Conservation (phyloP, 768 basidiomycete species). For the Trametes maxima region DNA sequence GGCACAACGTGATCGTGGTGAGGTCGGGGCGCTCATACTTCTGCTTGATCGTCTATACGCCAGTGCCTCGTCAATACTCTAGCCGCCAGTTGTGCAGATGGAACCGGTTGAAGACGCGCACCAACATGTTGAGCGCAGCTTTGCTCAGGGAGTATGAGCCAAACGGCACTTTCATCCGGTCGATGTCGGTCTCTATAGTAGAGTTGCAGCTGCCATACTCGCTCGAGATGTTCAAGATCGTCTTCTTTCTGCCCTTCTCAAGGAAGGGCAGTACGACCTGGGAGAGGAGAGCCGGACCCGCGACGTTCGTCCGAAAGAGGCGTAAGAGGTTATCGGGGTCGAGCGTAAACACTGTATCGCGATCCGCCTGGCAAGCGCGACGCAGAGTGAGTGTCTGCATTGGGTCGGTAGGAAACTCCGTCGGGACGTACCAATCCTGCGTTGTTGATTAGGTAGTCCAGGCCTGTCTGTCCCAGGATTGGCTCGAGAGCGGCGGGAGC, state of each 20-base stretch:
- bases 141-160: constrained; percentile 11
- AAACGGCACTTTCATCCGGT: not conserved
- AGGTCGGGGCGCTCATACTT: constrained; percentile 14
- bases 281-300: constrained; percentile 38
- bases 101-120: constrained; percentile 20
- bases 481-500: constrained; percentile 27
- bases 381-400: no score
- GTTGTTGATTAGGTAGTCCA: constrained; percentile 45
- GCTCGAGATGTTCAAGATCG: constrained; percentile 13
- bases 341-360: constrained; percentile 21
- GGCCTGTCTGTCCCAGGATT: constrained; percentile 32
- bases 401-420: no score
- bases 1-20: constrained; percentile 9
- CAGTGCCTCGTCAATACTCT: not conserved
- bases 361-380: not conserved
- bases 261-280: constrained; percentile 38
- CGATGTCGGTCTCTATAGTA: not conserved
- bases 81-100: not conserved
- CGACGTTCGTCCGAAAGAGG: constrained; percentile 36
- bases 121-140: constrained; percentile 27
- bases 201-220: not conserved
- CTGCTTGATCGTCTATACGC: constrained; percentile 14
- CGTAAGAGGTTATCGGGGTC: constrained; percentile 25
- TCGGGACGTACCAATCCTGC: constrained; percentile 33
- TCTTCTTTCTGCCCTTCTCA: constrained; percentile 32